phyloP scores from a whole-genome alignment of 768 basidiomycete genomes.

The Chalciporus sphaerocephalus region DNA sequence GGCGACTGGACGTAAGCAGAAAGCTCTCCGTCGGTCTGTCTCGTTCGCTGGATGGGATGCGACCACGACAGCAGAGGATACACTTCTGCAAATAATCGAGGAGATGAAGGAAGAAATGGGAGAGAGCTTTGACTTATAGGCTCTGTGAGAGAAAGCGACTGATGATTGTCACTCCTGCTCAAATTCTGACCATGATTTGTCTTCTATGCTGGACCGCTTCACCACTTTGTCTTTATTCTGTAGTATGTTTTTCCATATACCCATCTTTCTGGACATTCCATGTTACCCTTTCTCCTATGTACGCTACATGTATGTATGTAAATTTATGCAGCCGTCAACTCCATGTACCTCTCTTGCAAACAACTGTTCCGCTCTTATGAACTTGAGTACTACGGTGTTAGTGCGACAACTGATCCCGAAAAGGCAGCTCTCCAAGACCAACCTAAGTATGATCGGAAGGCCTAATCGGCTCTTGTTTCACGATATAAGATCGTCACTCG shows the following conservation, averaged over 20 bases:
- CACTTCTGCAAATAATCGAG: slow-evolving; percentile 15
- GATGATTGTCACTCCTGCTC: no score
- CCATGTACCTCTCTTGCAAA: no score
- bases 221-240: no score
- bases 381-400: no score
- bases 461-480: not conserved
- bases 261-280: not conserved
- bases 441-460: not conserved
- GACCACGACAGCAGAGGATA: not conserved
- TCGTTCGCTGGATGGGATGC: slow-evolving; percentile 19
- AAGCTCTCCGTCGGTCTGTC: slow-evolving; percentile 24
- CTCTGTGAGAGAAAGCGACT: slow-evolving; percentile 12
- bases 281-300: not conserved
- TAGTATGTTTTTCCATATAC: no score
- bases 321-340: no score
- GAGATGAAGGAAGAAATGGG: slow-evolving; percentile 18
- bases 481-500: slow-evolving; percentile 5
- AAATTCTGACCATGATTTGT: not conserved
- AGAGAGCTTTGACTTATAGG: slow-evolving; percentile 16
- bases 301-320: not conserved
- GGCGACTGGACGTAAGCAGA: not conserved
- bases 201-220: not conserved
- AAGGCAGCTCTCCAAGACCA: not conserved
- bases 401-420: no score
- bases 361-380: no score